Percentiles rank a stretch among this genome's conserved stretches.
These are phyloP conservation scores for Clitoria ternatea DNA, from an alignment of 306 rosid species.

Conservation along the genomic window DNA sequence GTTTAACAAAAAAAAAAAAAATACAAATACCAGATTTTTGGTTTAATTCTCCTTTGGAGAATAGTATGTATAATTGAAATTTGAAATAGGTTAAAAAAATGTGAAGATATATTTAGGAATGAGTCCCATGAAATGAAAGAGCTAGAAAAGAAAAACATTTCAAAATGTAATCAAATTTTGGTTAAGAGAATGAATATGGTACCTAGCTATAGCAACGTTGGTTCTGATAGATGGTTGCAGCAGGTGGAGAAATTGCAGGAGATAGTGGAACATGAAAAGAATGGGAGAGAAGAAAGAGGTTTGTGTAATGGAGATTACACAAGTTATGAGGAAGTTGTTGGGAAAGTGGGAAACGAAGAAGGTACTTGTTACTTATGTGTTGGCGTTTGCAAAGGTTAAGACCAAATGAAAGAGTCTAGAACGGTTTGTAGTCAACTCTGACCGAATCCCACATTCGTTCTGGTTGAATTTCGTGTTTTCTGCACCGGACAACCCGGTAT, in stretches of 20 bases:
- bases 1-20: background rate
- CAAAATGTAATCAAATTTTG: background rate
- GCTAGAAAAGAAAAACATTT: background rate
- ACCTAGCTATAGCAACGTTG: background rate
- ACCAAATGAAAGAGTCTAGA: conserved; percentile 1
- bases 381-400: conserved; percentile 26
- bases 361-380: background rate
- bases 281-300: background rate
- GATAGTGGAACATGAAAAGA: background rate
- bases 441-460: background rate
- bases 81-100: background rate
- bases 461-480: too few species aligned
- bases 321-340: conserved; percentile 23
- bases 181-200: background rate
- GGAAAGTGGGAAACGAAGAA: conserved; percentile 5
- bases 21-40: too few species aligned
- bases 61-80: background rate
- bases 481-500: too few species aligned
- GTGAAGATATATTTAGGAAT: background rate
- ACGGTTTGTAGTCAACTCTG: conserved; percentile 26
- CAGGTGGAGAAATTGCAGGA: background rate
- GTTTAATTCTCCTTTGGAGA: too few species aligned
- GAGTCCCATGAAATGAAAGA: background rate
- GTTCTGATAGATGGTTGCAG: background rate
- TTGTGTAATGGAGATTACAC: too few species aligned